Evolutionary conservation across 2,329 filamentous ascomycete genomes (phyloP).

Genomic region (Scorias spongiosa): DNA sequence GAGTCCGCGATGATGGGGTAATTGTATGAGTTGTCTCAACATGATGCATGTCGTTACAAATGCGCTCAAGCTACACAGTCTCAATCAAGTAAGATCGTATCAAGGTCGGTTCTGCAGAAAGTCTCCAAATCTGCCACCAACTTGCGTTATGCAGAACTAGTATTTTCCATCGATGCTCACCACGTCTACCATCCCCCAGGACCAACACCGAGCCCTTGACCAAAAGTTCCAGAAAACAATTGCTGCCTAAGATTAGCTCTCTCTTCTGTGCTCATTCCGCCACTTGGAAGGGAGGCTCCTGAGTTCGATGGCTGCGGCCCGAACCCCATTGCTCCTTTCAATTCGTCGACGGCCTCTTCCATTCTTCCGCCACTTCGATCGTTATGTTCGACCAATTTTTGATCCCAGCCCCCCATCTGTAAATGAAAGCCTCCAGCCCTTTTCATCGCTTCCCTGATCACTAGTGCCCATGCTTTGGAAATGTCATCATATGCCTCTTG

Average conservation of each 20-base stretch:
- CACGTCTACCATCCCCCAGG: slow-evolving; percentile 37
- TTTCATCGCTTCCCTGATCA: slow-evolving; percentile 82
- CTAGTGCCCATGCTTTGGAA: slow-evolving; percentile 78
- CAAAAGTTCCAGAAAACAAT: slow-evolving; percentile 24
- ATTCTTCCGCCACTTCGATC: slow-evolving; percentile 71
- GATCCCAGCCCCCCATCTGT: slow-evolving; percentile 85
- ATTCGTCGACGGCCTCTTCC: slow-evolving; percentile 61
- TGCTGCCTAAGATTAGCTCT: slow-evolving; percentile 36
- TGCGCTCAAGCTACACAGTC: too few relatives aligned
- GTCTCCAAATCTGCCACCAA: too few relatives aligned
- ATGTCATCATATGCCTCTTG: slow-evolving; percentile 95
- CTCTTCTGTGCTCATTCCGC: slow-evolving; percentile 19
- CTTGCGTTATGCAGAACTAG: too few relatives aligned
- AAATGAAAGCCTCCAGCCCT: slow-evolving; percentile 78
- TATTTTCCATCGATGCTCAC: too few relatives aligned
- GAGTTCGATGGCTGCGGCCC: slow-evolving; percentile 34
- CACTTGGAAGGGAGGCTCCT: slow-evolving; percentile 1
- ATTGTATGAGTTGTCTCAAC: too few relatives aligned
- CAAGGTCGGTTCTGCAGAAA: too few relatives aligned
- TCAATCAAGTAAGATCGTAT: too few relatives aligned
- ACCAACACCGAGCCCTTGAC: slow-evolving; percentile 40
- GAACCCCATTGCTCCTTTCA: slow-evolving; percentile 64
- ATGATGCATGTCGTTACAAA: too few relatives aligned
- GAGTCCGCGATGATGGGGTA: too few relatives aligned
- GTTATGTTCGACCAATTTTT: slow-evolving; percentile 74